Conservation (phyloP, 2,329 filamentous ascomycete genomes). For the Claviceps sp. region DNA sequence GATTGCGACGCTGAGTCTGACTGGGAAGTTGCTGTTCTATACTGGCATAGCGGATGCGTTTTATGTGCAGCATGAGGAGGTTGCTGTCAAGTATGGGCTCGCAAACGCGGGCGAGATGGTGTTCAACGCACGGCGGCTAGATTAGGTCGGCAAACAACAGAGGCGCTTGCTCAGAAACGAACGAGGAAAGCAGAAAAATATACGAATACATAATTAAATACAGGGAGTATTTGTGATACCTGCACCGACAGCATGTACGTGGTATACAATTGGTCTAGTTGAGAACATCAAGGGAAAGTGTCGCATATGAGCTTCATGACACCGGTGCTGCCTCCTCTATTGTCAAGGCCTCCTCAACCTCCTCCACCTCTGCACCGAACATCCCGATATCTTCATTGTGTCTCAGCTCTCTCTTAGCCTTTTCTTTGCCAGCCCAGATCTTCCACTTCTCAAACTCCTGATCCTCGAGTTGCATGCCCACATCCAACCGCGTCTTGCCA, state of each 20-base stretch:
- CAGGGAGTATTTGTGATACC: neutral
- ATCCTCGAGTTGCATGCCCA: constrained; percentile 75
- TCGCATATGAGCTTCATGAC: constrained; percentile 1
- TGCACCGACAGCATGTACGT: constrained; percentile 9
- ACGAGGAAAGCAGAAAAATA: neutral
- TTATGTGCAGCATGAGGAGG: constrained; percentile 64
- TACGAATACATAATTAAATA: neutral
- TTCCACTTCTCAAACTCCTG: constrained; percentile 74
- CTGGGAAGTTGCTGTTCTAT: constrained; percentile 59
- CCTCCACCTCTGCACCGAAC: constrained; percentile 25
- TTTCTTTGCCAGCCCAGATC: constrained; percentile 50
- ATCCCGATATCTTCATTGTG: constrained; percentile 29
- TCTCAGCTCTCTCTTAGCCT: constrained; percentile 26
- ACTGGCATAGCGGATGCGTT: constrained; percentile 59
- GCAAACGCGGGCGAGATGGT: constrained; percentile 26
- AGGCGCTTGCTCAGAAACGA: neutral
- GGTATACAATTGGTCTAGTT: constrained; percentile 8
- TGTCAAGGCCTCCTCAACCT: constrained; percentile 10
- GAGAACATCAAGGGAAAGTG: neutral
- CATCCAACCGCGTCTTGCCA: constrained; percentile 58
- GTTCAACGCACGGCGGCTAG: constrained; percentile 21
- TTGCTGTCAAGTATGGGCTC: constrained; percentile 36
- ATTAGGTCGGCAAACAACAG: constrained; percentile 7
- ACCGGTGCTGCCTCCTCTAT: constrained; percentile 2
- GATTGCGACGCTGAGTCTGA: constrained; percentile 69